phyloP scores from a whole-genome alignment of 225 moss, liverwort and hornwort genomes.

The Antitrichia curtipendula region DNA sequence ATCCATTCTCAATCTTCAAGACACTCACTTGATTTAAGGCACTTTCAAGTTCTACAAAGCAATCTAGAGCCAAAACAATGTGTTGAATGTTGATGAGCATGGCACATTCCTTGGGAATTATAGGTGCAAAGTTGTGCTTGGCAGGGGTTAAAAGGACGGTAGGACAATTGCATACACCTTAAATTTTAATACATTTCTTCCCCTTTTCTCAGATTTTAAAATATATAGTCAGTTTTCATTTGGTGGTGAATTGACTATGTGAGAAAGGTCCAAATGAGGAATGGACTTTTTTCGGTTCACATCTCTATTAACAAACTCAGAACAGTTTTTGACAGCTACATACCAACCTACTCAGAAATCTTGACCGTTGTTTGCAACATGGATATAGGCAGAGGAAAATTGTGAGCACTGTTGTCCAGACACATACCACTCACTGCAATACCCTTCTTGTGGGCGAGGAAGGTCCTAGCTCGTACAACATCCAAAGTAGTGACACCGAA shows the following conservation, averaged over 20 bases:
- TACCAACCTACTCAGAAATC: not conserved
- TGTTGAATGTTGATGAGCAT: not conserved
- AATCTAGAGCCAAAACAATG: not conserved
- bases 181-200: not conserved
- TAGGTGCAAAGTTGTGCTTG: not conserved
- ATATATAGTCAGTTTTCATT: not conserved
- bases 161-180: not conserved
- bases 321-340: not conserved
- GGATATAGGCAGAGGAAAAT: not conserved
- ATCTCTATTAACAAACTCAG: not conserved
- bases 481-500: conserved; percentile 64
- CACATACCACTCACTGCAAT: conserved; percentile 19
- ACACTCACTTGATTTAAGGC: not conserved
- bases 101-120: not conserved
- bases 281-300: not conserved
- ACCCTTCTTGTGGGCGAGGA: conserved; percentile 37
- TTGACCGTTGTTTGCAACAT: not conserved
- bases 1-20: not conserved
- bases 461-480: conserved; percentile 52
- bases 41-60: not conserved
- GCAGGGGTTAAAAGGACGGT: not conserved
- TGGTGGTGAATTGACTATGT: not conserved
- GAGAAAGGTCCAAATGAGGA: not conserved
- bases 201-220: not conserved
- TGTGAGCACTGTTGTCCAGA: not conserved